Base-by-base conservation (phyloP, 2,329 filamentous ascomycete species). In the Magnaporthiopsis rhizophila region DNA sequence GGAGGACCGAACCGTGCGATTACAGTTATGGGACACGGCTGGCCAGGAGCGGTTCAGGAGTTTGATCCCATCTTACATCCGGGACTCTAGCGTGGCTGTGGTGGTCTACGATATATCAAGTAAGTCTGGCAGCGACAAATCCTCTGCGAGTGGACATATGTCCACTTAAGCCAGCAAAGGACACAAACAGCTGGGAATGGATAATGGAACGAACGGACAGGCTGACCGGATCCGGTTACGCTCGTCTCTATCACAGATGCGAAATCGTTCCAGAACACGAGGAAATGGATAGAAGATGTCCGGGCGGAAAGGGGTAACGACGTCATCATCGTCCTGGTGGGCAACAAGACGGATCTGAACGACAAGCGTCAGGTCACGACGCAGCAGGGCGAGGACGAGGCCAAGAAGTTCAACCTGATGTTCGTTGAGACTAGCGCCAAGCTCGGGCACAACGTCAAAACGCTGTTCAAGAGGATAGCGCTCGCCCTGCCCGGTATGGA, bases 281-380 rank as follows among this genome's bases (percentile, higher is more conserved):
- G 93, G 74, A 99, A 99, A 84, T 99, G 96, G 95, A 96, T 99
- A 69, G 95, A 99, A 75, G 95, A 99, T 74, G 95, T 99, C 65
- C 87, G 95, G 67, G 94, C 93, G 62, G 95, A 99, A 81, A 87
- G 95, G 73, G 95, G 95, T 62, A 97, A 96, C 81, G 95, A 99
- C 78, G 96, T 99, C 66, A 99, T 99, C 72, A 98, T 99, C 72
- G 95, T 99, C 60, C 81, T 99, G 60, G 96, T 99, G 56, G 95
- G 95, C 69, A 99, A 99, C 83, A 99, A 99, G 87, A 99, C 95
- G 59, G 95, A 99, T 83, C 79, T 99, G 77, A 96, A 95, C 77
- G 95, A 99, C 78, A 98, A 97, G 85, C 87, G 95, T 64, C 94
- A 99, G 79, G 95, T 99, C 66, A 99, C 94, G 58, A 96, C 92